Evolutionary conservation across 2,329 filamentous ascomycete species (phyloP).

Genomic region (Cytospora piceicola): DNA sequence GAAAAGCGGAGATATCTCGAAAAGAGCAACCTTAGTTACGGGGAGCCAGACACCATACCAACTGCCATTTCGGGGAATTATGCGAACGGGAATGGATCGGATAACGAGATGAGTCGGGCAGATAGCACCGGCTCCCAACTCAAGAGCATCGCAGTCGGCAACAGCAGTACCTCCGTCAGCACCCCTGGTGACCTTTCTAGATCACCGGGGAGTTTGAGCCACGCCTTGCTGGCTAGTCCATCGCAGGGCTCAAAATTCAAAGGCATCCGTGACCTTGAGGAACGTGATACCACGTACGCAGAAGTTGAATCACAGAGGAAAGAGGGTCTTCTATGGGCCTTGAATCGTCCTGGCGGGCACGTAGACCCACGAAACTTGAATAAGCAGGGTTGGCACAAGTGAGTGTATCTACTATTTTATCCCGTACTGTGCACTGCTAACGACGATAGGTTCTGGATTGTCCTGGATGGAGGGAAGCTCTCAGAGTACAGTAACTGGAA

Average conservation of each 20-base stretch:
- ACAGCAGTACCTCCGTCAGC: conserved; percentile 40
- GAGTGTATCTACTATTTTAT: conserved; percentile 44
- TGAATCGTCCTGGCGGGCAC: conserved; percentile 90
- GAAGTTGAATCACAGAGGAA: conserved; percentile 70
- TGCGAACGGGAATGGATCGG: conserved; percentile 58
- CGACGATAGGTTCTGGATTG: conserved; percentile 85
- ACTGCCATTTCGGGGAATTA: conserved; percentile 32
- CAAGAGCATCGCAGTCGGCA: conserved; percentile 54
- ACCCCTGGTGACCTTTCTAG: conserved; percentile 53
- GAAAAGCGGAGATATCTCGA: conserved; percentile 90
- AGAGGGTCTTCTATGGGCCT: conserved; percentile 91
- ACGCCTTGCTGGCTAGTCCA: conserved; percentile 54
- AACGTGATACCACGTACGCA: conserved; percentile 66
- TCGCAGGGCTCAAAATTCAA: conserved; percentile 71
- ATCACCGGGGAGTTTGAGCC: conserved; percentile 59
- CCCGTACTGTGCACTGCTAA: conserved; percentile 29
- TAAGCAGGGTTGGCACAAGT: conserved; percentile 99
- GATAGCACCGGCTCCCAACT: conserved; percentile 76
- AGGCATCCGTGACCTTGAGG: conserved; percentile 89
- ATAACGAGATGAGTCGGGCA: conserved; percentile 71
- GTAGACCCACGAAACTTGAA: conserved; percentile 94
- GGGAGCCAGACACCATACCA: conserved; percentile 65
- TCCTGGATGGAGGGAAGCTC: conserved; percentile 92
- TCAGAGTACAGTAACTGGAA: conserved; percentile 99
- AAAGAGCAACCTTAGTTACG: conserved; percentile 77